Evolutionary conservation across 768 basidiomycete species (phyloP).

Genomic region (Boletus subcaerulescens): DNA sequence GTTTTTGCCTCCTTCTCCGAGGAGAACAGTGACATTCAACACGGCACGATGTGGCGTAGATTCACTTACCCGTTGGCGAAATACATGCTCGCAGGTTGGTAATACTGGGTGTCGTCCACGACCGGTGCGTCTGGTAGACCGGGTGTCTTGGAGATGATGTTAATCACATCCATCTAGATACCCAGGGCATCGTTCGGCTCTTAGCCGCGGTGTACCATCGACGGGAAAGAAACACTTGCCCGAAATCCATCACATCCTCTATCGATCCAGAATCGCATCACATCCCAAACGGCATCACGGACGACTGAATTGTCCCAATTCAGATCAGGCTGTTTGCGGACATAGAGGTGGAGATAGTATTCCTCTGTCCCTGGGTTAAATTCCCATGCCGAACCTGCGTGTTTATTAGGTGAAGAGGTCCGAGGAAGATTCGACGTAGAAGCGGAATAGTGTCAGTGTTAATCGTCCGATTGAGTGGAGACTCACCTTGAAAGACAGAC

Average conservation of each 20-base stretch:
- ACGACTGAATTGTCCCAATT: conserved; percentile 74
- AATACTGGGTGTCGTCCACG: conserved; percentile 44
- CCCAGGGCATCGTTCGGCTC: background rate
- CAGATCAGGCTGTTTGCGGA: conserved; percentile 66
- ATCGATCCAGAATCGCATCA: conserved; percentile 74
- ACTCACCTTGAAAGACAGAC: conserved; percentile 57
- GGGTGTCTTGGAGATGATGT: conserved; percentile 59
- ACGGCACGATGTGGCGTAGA: conserved; percentile 9
- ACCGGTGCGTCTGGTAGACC: conserved; percentile 68
- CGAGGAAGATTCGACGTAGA: conserved; percentile 3
- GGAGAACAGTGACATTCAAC: no score
- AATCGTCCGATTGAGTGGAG: background rate
- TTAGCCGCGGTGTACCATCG: background rate
- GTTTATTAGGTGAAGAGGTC: background rate
- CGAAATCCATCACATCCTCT: conserved; percentile 75
- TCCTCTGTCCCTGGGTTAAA: conserved; percentile 62
- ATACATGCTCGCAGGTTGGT: conserved; percentile 51
- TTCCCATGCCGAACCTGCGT: conserved; percentile 65
- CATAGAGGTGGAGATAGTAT: conserved; percentile 72
- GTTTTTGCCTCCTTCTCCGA: no score
- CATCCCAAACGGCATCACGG: conserved; percentile 54
- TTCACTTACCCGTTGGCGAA: conserved; percentile 57
- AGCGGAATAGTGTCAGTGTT: background rate
- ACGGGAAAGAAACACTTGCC: conserved; percentile 36
- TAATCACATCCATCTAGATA: conserved; percentile 66